Conservation (phyloP, 306 rosid species). For the Fagus crenata region DNA sequence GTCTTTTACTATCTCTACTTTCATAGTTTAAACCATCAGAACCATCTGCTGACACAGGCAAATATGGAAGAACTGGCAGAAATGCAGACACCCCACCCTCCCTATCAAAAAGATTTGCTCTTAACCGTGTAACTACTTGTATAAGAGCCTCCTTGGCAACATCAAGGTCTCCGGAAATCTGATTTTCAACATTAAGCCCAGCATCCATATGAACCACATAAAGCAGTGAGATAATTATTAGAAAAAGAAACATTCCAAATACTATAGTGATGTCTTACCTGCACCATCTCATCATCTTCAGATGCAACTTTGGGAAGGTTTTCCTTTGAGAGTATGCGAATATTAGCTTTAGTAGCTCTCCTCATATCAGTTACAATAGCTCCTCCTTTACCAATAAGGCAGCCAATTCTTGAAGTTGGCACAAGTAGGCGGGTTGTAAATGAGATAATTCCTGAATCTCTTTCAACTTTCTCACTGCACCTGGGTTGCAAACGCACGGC, state of each 20-base stretch:
- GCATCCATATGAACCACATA: conserved; percentile 19
- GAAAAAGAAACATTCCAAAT: background rate
- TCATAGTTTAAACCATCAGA: conserved; percentile 71
- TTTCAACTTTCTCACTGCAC: conserved; percentile 89
- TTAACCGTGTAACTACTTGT: conserved; percentile 82
- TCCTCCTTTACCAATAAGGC: conserved; percentile 99
- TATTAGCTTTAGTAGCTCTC: conserved; percentile 86
- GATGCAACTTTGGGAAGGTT: conserved; percentile 91
- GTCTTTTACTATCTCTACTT: conserved; percentile 75
- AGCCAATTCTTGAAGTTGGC: conserved; percentile 91
- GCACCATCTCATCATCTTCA: conserved; percentile 98
- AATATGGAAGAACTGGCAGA: conserved; percentile 87
- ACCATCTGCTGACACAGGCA: conserved; percentile 72
- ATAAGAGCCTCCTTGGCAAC: conserved; percentile 95
- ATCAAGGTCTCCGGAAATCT: conserved; percentile 96
- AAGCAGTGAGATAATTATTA: background rate
- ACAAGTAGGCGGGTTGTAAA: conserved; percentile 92
- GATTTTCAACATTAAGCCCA: conserved; percentile 12
- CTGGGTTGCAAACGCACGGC: conserved; percentile 95
- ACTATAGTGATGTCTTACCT: conserved; percentile 49
- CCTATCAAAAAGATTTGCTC: conserved; percentile 91
- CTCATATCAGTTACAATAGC: conserved; percentile 93
- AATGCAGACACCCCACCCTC: conserved; percentile 79
- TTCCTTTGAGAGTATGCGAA: conserved; percentile 85
- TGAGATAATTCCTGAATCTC: conserved; percentile 94